phyloP scores from a whole-genome alignment of 805 yeast species.

The Zygosaccharomyces gambellarensis region DNA sequence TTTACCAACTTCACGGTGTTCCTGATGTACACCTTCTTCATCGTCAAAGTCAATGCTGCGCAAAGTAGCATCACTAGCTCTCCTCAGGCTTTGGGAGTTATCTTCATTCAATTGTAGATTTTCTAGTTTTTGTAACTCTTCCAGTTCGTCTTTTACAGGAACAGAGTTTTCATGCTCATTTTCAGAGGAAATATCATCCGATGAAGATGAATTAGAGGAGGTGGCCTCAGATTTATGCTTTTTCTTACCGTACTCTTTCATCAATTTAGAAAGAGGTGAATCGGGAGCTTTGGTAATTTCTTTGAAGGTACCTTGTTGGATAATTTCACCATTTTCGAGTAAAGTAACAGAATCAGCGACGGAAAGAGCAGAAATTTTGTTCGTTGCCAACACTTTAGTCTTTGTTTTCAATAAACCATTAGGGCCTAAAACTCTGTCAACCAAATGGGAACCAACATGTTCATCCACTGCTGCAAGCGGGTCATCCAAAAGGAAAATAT shows the following conservation, averaged over 20 bases:
- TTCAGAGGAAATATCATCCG: conserved; percentile 11
- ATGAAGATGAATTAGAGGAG: conserved; percentile 11
- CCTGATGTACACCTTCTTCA: conserved; percentile 44
- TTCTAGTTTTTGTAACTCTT: conserved; percentile 31
- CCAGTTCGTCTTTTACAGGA: conserved; percentile 27
- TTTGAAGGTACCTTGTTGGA: conserved; percentile 60
- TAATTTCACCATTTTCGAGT: conserved; percentile 62
- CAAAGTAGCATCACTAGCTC: conserved; percentile 52
- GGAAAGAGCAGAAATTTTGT: conserved; percentile 74
- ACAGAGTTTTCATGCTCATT: conserved; percentile 24
- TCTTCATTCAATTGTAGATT: conserved; percentile 25
- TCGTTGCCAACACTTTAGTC: conserved; percentile 78
- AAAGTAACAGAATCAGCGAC: conserved; percentile 67
- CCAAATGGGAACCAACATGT: conserved; percentile 86
- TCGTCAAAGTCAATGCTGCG: conserved; percentile 34
- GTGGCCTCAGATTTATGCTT: conserved; percentile 23
- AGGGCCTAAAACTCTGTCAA: conserved; percentile 77
- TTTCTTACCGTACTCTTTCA: conserved; percentile 58
- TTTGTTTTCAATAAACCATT: conserved; percentile 70
- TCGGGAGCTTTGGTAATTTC: conserved; percentile 42
- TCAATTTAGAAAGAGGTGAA: conserved; percentile 49
- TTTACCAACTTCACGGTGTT: conserved; percentile 87
- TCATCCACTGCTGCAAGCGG: conserved; percentile 96
- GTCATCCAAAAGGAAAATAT: conserved; percentile 85
- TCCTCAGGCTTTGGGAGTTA: conserved; percentile 45